A percentile compares a stretch with the other conserved stretches of the same genome.
phyloP scores from a whole-genome alignment of 805 yeast genomes.

The Candida nonsorbophila region DNA sequence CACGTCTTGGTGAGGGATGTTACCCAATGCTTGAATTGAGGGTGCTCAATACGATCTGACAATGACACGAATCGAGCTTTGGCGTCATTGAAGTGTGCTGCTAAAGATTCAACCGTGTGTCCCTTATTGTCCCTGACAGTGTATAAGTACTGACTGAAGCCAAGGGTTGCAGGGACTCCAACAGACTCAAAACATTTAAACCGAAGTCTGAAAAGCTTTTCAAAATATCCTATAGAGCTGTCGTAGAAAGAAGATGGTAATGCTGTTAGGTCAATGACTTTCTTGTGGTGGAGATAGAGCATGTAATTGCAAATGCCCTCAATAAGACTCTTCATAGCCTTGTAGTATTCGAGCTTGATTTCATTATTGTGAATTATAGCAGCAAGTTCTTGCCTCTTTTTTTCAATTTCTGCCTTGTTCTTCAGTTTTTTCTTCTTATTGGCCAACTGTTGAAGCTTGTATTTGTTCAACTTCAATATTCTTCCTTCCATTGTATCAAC shows the following conservation, averaged over 20 bases:
- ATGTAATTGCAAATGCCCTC: constrained; percentile 1
- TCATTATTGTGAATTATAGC: constrained; percentile 2
- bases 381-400: constrained; percentile 4
- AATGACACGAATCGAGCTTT: constrained; percentile 3
- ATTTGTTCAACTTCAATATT: constrained; percentile 11
- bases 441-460: constrained; percentile 6
- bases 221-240: constrained; percentile 4
- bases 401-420: constrained; percentile 8
- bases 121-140: constrained; percentile 2
- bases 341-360: constrained; percentile 3
- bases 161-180: constrained; percentile 8
- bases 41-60: neutral
- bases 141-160: constrained; percentile 2
- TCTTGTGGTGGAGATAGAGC: constrained; percentile 4
- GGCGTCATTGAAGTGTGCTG: too few species aligned
- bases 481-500: constrained; percentile 42
- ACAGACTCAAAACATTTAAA: constrained; percentile 11
- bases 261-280: constrained; percentile 2
- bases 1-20: constrained; percentile 8
- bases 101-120: constrained; percentile 2
- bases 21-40: constrained; percentile 4
- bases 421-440: constrained; percentile 4
- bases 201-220: constrained; percentile 8
- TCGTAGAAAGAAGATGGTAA: too few species aligned
- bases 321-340: constrained; percentile 3